These are phyloP conservation scores for Monosporozyma siamensis DNA, from an alignment of 805 yeast species.

Conservation along the genomic window DNA sequence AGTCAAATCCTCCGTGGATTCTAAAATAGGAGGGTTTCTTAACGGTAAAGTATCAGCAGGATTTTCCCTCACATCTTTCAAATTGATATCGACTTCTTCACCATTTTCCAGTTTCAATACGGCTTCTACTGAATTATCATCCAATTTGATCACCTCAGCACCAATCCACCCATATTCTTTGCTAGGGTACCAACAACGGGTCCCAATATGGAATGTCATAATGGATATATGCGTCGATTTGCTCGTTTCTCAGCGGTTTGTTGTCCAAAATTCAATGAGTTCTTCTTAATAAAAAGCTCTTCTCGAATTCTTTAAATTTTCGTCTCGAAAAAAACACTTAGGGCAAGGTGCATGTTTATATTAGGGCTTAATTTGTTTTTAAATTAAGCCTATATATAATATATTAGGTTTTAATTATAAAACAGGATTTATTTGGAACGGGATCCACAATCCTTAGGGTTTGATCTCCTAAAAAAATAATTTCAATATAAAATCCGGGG, in stretches of 20 bases:
- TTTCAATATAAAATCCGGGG: too few species aligned
- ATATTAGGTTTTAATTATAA: too few species aligned
- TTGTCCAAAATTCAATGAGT: too few species aligned
- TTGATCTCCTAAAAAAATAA: too few species aligned
- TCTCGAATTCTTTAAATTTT: neutral
- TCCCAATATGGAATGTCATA: slow-evolving; percentile 43
- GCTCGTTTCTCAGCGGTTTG: neutral
- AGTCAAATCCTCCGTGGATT: slow-evolving; percentile 90
- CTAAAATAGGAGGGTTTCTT: slow-evolving; percentile 85
- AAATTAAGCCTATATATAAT: too few species aligned
- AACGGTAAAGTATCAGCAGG: slow-evolving; percentile 47
- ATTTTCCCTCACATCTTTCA: slow-evolving; percentile 7
- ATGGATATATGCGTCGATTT: too few species aligned
- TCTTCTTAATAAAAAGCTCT: too few species aligned
- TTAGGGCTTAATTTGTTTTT: too few species aligned
- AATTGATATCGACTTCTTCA: slow-evolving; percentile 36
- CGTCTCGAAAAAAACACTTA: too few species aligned
- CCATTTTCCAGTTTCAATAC: slow-evolving; percentile 47
- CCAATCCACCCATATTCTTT: slow-evolving; percentile 65
- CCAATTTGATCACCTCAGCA: slow-evolving; percentile 45
- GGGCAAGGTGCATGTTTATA: too few species aligned
- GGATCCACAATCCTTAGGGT: too few species aligned
- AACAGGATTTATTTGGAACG: too few species aligned
- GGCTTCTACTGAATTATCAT: slow-evolving; percentile 38
- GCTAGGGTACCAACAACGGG: slow-evolving; percentile 74